phyloP scores from a whole-genome alignment of 257 asterid genomes.

The Solanum acaule region DNA sequence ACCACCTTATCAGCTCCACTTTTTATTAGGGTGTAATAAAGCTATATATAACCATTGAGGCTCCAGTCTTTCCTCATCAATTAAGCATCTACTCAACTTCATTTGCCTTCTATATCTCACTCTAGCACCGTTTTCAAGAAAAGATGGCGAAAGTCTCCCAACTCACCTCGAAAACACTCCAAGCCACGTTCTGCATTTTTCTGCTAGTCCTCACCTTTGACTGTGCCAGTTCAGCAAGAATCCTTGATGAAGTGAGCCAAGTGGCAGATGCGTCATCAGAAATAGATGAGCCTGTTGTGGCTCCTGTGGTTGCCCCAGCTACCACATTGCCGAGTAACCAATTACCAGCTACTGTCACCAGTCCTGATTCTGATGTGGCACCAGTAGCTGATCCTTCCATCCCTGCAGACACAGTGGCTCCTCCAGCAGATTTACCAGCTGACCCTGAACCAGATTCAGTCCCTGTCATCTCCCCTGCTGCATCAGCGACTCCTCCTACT shows the following conservation, averaged over 20 bases:
- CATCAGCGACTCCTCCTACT: conserved; percentile 8
- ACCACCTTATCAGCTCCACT: conserved; percentile 53
- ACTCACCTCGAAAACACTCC: conserved; percentile 8
- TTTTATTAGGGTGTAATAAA: neutral
- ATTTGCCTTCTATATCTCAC: neutral
- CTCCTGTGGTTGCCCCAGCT: conserved; percentile 28
- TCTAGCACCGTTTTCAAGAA: neutral
- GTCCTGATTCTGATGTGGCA: neutral
- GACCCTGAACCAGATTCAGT: neutral
- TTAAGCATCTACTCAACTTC: conserved; percentile 2
- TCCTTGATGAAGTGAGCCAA: conserved; percentile 33
- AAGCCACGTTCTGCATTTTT: conserved; percentile 22
- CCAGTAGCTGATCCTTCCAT: neutral
- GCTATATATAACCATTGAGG: conserved; percentile 18
- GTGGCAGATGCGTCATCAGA: neutral
- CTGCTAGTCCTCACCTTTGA: conserved; percentile 32
- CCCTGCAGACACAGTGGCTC: neutral
- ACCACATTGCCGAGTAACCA: conserved; percentile 21
- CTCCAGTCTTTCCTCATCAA: conserved; percentile 20
- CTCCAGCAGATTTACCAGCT: conserved; percentile 2
- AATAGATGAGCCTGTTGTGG: conserved; percentile 18
- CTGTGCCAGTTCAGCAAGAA: conserved; percentile 28
- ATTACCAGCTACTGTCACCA: conserved; percentile 1
- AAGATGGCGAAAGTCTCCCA: conserved; percentile 35
- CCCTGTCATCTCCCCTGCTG: neutral